These are phyloP conservation scores for Saturnispora besseyi DNA, from an alignment of 805 yeast species.

Conservation along the genomic window DNA sequence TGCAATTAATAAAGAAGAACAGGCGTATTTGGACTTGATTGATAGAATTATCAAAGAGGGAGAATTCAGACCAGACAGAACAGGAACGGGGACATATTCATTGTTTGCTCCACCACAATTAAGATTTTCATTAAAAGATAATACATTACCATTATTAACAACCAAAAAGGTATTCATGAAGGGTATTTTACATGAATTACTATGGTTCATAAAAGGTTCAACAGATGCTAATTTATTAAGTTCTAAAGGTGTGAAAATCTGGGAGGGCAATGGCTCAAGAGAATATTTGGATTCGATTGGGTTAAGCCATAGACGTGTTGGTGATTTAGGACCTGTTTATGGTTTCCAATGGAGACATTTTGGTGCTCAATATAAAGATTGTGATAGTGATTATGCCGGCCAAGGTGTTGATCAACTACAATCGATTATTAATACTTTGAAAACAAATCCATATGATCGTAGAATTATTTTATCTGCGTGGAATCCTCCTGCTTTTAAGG, in stretches of 20 bases:
- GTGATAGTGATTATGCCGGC: constrained; percentile 80
- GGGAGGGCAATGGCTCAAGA: constrained; percentile 98
- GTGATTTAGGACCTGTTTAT: constrained; percentile 96
- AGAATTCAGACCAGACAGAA: constrained; percentile 87
- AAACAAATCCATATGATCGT: constrained; percentile 87
- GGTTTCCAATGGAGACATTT: constrained; percentile 99
- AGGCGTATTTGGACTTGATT: constrained; percentile 80
- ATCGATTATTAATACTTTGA: constrained; percentile 68
- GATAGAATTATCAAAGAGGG: constrained; percentile 70
- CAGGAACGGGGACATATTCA: constrained; percentile 93
- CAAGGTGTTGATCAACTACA: constrained; percentile 87
- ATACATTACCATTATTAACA: constrained; percentile 77
- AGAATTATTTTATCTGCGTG: constrained; percentile 93
- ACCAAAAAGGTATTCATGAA: constrained; percentile 87
- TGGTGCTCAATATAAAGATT: constrained; percentile 84
- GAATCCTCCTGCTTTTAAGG: constrained; percentile 92
- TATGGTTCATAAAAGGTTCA: constrained; percentile 88
- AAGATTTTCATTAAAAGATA: constrained; percentile 66
- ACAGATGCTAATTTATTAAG: constrained; percentile 77
- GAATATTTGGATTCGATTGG: constrained; percentile 84
- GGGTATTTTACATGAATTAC: constrained; percentile 79
- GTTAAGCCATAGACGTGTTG: constrained; percentile 69
- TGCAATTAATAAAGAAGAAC: constrained; percentile 50
- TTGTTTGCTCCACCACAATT: constrained; percentile 95
- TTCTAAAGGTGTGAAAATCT: constrained; percentile 85